A percentile compares a stretch with the other conserved stretches of the same genome.
These are phyloP conservation scores for Geotrichum cucujoidarum DNA, from an alignment of 1,139 yeast genomes.

Conservation along the genomic window DNA sequence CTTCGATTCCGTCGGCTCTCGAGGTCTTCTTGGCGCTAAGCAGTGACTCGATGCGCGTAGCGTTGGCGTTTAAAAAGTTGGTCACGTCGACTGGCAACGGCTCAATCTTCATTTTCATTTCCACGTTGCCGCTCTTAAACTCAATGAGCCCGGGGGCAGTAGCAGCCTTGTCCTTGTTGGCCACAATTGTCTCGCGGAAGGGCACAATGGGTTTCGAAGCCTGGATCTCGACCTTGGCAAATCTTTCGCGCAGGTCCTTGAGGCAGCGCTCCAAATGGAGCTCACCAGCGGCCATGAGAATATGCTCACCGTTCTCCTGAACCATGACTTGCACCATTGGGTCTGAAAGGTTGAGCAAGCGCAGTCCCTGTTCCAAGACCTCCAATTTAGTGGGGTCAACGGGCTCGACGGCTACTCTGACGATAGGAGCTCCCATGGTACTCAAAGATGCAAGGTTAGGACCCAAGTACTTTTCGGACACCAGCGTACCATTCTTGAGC, in stretches of 20 bases:
- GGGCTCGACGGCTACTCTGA: conserved; percentile 92
- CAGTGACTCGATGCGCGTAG: conserved; percentile 39
- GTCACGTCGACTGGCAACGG: conserved; percentile 56
- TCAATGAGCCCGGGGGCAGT: conserved; percentile 38
- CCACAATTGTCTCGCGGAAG: conserved; percentile 76
- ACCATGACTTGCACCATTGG: conserved; percentile 85
- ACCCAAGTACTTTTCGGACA: conserved; percentile 47
- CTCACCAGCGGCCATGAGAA: conserved; percentile 93
- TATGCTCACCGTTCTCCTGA: conserved; percentile 87
- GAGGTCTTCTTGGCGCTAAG: conserved; percentile 14
- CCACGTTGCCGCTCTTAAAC: conserved; percentile 47
- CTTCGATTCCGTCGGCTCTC: conserved; percentile 4
- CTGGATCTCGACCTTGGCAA: conserved; percentile 85
- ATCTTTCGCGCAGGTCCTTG: conserved; percentile 81
- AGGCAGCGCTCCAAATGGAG: conserved; percentile 86
- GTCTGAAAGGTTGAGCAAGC: conserved; percentile 76
- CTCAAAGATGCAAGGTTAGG: conserved; percentile 67
- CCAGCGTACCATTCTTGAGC: conserved; percentile 80
- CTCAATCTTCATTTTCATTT: conserved; percentile 44
- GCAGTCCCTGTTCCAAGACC: conserved; percentile 71
- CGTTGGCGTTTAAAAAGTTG: conserved; percentile 48
- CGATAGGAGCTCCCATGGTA: conserved; percentile 73
- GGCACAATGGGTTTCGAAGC: conserved; percentile 94
- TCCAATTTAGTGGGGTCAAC: conserved; percentile 76
- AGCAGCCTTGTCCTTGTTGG: conserved; percentile 24